Percentiles rank a stretch among this genome's conserved stretches.
phyloP scores from a whole-genome alignment of 2,329 filamentous ascomycete genomes.

The Colletotrichum viniferum region DNA sequence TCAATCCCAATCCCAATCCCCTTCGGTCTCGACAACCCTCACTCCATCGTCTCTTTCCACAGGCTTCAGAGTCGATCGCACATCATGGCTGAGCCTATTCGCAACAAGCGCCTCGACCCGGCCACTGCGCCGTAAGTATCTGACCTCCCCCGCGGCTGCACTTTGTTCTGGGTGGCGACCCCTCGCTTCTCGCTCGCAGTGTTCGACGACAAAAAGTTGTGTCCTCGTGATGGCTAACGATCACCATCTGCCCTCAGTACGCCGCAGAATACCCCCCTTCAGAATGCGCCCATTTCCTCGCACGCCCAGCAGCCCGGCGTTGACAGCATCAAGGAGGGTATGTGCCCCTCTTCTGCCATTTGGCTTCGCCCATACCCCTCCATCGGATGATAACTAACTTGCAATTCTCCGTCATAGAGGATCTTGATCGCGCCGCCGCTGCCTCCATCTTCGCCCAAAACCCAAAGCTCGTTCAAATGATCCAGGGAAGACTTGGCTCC shows the following conservation, averaged over 20 bases:
- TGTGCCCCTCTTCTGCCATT: constrained; percentile 35
- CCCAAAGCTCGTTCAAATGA: constrained; percentile 93
- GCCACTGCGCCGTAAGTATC: constrained; percentile 62
- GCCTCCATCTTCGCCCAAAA: constrained; percentile 96
- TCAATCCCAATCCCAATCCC: background rate
- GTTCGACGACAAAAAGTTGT: constrained; percentile 7
- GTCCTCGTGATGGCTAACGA: constrained; percentile 23
- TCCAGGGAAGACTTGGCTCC: constrained; percentile 92
- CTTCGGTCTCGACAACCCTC: background rate
- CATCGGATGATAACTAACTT: constrained; percentile 26
- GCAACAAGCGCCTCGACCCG: constrained; percentile 64
- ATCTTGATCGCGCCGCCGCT: constrained; percentile 83
- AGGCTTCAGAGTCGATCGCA: constrained; percentile 12
- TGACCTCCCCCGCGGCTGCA: background rate
- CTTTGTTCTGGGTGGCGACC: constrained; percentile 5
- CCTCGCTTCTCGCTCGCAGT: constrained; percentile 14
- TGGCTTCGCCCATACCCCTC: background rate
- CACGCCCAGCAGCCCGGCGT: constrained; percentile 95
- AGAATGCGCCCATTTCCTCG: constrained; percentile 95
- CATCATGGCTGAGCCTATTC: constrained; percentile 67
- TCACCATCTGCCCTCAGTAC: constrained; percentile 62
- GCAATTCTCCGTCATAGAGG: constrained; percentile 65
- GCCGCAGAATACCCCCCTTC: constrained; percentile 96
- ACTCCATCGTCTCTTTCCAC: background rate
- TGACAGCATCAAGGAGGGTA: constrained; percentile 96